These are phyloP conservation scores for Syzygium oleosum DNA, from an alignment of 345 rosid genomes.

Conservation along the genomic window DNA sequence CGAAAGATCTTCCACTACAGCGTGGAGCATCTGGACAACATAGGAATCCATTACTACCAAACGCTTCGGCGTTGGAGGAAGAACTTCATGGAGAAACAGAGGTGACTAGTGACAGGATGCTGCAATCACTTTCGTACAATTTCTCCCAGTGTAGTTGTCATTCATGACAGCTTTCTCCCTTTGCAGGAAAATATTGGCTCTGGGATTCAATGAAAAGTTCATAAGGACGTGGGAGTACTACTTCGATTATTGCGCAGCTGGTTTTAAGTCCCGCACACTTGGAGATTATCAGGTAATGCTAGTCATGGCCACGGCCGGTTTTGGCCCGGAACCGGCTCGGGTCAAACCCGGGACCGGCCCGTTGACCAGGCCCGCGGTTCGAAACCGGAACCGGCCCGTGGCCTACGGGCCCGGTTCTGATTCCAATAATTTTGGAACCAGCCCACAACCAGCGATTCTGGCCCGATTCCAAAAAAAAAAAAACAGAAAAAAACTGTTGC, in stretches of 20 bases:
- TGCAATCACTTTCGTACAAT: not conserved
- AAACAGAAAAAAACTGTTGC: too few relatives aligned
- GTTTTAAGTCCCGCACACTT: conserved; percentile 64
- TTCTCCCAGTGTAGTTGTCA: not conserved
- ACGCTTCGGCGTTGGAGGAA: conserved; percentile 72
- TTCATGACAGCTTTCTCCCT: not conserved
- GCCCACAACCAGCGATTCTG: too few relatives aligned
- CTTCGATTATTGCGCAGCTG: conserved; percentile 83
- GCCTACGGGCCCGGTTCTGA: too few relatives aligned
- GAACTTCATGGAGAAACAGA: conserved; percentile 60
- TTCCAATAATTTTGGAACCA: too few relatives aligned
- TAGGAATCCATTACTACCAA: conserved; percentile 78
- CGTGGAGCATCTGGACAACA: conserved; percentile 78
- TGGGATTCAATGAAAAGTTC: conserved; percentile 79
- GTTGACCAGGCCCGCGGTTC: too few relatives aligned
- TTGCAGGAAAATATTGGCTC: conserved; percentile 45
- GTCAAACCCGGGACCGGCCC: too few relatives aligned
- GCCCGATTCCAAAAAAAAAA: too few relatives aligned
- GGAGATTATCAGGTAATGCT: conserved; percentile 75
- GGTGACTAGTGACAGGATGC: conserved; percentile 20
- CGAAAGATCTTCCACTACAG: conserved; percentile 16
- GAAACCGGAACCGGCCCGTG: too few relatives aligned
- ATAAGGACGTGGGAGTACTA: conserved; percentile 92
- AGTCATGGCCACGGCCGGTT: not conserved
- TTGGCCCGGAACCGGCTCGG: too few relatives aligned